Evolutionary conservation across 2,329 filamentous ascomycete species (phyloP).

Genomic region (Bertia moriformis): DNA sequence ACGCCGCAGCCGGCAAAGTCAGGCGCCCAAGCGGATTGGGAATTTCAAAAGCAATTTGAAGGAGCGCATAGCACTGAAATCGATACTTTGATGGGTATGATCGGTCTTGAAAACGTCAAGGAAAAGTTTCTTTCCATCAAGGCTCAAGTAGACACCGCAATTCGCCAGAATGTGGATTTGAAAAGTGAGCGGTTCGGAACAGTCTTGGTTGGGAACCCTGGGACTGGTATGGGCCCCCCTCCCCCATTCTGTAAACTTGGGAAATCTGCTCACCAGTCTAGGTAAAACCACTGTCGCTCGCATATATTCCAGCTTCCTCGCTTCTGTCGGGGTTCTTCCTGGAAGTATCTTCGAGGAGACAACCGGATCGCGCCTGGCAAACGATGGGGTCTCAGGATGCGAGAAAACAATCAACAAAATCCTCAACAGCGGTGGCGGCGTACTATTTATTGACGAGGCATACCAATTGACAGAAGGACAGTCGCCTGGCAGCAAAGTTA

Average conservation of each 20-base stretch:
- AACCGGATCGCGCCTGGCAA: slow-evolving; percentile 52
- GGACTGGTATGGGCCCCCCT: slow-evolving; percentile 54
- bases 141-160: slow-evolving; percentile 38
- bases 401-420: slow-evolving; percentile 42
- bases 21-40: slow-evolving; percentile 39
- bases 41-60: slow-evolving; percentile 38
- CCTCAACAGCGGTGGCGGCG: slow-evolving; percentile 44
- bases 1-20: no score
- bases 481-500: slow-evolving; percentile 43
- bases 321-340: slow-evolving; percentile 44
- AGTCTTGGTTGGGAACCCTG: slow-evolving; percentile 57
- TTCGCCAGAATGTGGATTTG: slow-evolving; percentile 41
- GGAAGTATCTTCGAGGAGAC: slow-evolving; percentile 49
- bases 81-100: slow-evolving; percentile 54
- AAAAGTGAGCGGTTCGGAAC: slow-evolving; percentile 44
- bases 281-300: slow-evolving; percentile 66
- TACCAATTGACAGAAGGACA: slow-evolving; percentile 55
- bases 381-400: slow-evolving; percentile 40
- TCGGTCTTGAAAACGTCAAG: slow-evolving; percentile 59
- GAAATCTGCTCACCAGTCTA: no score
- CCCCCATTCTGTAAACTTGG: background rate
- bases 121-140: slow-evolving; percentile 47
- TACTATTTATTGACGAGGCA: slow-evolving; percentile 66
- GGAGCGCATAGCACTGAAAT: slow-evolving; percentile 33
- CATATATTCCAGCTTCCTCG: slow-evolving; percentile 52